Base-by-base conservation (phyloP, 805 yeast genomes). In the Candida stauntonica region DNA sequence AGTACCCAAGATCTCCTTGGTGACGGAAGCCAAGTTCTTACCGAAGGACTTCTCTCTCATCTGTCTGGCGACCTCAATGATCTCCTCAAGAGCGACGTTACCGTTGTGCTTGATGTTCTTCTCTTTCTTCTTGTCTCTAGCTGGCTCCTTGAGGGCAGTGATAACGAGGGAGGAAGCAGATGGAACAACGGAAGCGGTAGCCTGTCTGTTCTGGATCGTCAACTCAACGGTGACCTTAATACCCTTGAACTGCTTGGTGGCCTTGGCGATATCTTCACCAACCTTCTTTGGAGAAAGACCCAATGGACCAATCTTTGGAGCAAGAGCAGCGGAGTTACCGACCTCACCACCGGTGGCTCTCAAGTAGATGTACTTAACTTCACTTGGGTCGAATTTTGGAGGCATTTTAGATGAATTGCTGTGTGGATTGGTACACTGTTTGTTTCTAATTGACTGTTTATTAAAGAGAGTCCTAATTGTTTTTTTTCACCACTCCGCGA, bases 331-430 rank as follows among this genome's bases (percentile, higher is more conserved):
- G 52, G 98, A 88, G 66, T 97, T 96, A 79, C 98, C 99, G 65
- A 93, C 94, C 81, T 93, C 99, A 81, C 99, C 99, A 86, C 99
- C 99, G 62, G 88, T 94, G 75, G 99, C 97, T 85, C 99, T 87
- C 75, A 93, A 78, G 86, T 91, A 91, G 76, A 93, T 78, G 86
- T 76, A 86, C 76, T 89, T 89, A 70, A 93, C 96, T 86, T 93
- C 99, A 79, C 60, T 75, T 68, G 99, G 99, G 73, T 93, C 99
- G 77, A 89, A 81, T 81, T 93, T 87, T 78, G 96, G 96, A 77
- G 96, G 95, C 96, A 87, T 86, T 52, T 63, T 76, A 46, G 38
- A 29, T 17, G 35, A 33, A 33, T 28, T n/a, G n/a, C n/a, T n/a
- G n/a, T n/a, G n/a, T n/a, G n/a, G n/a, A n/a, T n/a, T n/a, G n/a